Conservation (phyloP, 352 stramenopile genomes). For the Pythium dissimile region DNA sequence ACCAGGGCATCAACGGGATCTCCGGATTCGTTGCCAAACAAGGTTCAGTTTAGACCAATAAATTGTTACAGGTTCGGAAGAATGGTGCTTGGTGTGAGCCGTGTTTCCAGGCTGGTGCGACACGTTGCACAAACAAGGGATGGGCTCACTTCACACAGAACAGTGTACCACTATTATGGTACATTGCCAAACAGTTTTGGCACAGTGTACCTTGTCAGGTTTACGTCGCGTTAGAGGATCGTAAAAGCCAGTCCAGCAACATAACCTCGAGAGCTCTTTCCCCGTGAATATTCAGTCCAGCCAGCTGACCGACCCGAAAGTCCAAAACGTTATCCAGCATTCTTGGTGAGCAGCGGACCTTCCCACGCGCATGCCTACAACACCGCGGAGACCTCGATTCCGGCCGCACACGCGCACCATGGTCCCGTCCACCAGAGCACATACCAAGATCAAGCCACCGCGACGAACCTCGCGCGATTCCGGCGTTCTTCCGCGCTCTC, state of each 20-base stretch:
- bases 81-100: constrained; percentile 20
- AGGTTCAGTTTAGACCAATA: neutral
- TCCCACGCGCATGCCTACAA: no score
- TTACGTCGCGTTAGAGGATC: neutral
- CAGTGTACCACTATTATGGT: neutral
- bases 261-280: neutral
- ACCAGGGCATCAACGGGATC: no score
- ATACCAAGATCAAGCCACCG: no score
- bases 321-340: neutral
- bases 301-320: constrained; percentile 7
- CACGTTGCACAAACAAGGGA: constrained; percentile 22
- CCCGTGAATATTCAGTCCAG: neutral
- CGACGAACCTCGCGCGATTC: no score
- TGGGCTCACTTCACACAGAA: neutral
- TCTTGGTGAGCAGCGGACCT: no score
- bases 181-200: neutral
- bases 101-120: constrained; percentile 13
- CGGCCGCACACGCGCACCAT: no score
- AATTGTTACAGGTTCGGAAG: constrained; percentile 1
- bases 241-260: constrained; percentile 9
- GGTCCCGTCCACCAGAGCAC: no score
- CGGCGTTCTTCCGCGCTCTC: neutral
- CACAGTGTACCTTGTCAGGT: neutral
- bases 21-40: no score
- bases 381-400: no score